phyloP scores from a whole-genome alignment of 1,284 basidiomycete genomes.

The Boletus semigastroideus region DNA sequence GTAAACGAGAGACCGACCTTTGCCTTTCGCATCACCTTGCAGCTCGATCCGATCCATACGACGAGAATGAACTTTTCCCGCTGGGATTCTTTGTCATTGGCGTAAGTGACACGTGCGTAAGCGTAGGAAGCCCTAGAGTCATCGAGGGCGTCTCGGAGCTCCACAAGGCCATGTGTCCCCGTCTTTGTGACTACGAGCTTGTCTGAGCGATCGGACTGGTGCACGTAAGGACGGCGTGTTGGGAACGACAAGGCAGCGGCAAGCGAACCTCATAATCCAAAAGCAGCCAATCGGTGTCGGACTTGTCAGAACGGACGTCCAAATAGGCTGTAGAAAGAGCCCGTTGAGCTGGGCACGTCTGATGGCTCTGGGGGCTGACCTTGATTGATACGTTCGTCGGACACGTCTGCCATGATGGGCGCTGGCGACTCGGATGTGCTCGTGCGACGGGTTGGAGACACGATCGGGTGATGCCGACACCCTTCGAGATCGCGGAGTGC shows the following conservation, averaged over 20 bases:
- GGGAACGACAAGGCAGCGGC: slow-evolving; percentile 3
- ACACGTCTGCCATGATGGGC: slow-evolving; percentile 74
- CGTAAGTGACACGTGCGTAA: slow-evolving; percentile 80
- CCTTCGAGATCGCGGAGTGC: slow-evolving; percentile 23
- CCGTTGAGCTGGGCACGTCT: slow-evolving; percentile 5
- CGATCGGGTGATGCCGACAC: slow-evolving; percentile 28
- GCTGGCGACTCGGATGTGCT: neutral
- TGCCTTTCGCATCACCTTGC: slow-evolving; percentile 88
- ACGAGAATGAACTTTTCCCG: slow-evolving; percentile 90
- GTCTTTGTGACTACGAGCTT: slow-evolving; percentile 75
- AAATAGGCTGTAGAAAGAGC: slow-evolving; percentile 65
- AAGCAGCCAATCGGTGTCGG: slow-evolving; percentile 83
- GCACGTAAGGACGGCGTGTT: slow-evolving; percentile 15
- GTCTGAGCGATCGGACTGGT: slow-evolving; percentile 78
- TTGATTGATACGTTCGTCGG: slow-evolving; percentile 73
- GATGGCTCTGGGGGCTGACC: slow-evolving; percentile 47
- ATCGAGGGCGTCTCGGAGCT: slow-evolving; percentile 74
- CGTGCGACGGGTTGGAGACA: neutral
- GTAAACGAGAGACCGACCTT: slow-evolving; percentile 57
- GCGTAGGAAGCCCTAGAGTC: slow-evolving; percentile 78
- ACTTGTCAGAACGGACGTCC: slow-evolving; percentile 80
- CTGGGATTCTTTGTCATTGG: slow-evolving; percentile 84
- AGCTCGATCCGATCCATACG: slow-evolving; percentile 84
- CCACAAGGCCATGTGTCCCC: slow-evolving; percentile 74
- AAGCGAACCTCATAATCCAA: slow-evolving; percentile 75